Conservation (phyloP, 139 green algal genomes). For the Raphidocelis subcapitata region DNA sequence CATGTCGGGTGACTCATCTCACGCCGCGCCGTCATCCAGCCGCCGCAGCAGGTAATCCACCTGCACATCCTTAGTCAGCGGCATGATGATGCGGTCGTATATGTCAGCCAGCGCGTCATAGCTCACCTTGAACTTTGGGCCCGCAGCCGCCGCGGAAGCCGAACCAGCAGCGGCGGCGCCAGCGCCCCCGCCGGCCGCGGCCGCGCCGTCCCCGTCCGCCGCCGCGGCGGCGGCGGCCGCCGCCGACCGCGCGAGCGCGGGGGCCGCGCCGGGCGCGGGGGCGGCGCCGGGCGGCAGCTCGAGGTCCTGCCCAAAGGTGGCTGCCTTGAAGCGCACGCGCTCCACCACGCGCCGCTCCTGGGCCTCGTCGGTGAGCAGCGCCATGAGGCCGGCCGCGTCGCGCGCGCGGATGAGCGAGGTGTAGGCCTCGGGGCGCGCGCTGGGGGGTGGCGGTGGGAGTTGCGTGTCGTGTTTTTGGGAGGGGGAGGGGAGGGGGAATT, state of each 20-base stretch:
- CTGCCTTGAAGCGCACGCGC: slow-evolving; percentile 86
- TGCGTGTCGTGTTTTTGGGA: too few relatives aligned
- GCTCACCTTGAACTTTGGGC: slow-evolving; percentile 57
- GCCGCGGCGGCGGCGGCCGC: slow-evolving; percentile 6
- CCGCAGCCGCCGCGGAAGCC: background rate
- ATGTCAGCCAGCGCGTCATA: slow-evolving; percentile 80
- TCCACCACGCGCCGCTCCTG: slow-evolving; percentile 85
- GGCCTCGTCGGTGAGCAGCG: slow-evolving; percentile 84
- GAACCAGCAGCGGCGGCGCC: background rate
- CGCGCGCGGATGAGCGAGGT: slow-evolving; percentile 62
- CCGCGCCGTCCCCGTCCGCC: background rate
- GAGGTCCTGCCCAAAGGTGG: slow-evolving; percentile 90
- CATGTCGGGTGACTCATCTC: too few relatives aligned
- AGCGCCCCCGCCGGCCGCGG: background rate
- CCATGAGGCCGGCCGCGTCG: slow-evolving; percentile 88
- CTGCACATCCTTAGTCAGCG: slow-evolving; percentile 95
- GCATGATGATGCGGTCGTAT: slow-evolving; percentile 95
- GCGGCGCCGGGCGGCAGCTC: slow-evolving; percentile 7
- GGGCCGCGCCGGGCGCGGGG: background rate
- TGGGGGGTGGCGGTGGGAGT: slow-evolving; percentile 2
- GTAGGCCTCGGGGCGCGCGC: slow-evolving; percentile 79
- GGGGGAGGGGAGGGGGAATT: too few relatives aligned
- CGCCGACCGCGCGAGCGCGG: background rate
- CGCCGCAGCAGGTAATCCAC: slow-evolving; percentile 84
- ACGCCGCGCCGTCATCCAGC: too few relatives aligned